Base-by-base conservation (phyloP, 1,284 basidiomycete species). In the Austroboletus novae-zelandiae region DNA sequence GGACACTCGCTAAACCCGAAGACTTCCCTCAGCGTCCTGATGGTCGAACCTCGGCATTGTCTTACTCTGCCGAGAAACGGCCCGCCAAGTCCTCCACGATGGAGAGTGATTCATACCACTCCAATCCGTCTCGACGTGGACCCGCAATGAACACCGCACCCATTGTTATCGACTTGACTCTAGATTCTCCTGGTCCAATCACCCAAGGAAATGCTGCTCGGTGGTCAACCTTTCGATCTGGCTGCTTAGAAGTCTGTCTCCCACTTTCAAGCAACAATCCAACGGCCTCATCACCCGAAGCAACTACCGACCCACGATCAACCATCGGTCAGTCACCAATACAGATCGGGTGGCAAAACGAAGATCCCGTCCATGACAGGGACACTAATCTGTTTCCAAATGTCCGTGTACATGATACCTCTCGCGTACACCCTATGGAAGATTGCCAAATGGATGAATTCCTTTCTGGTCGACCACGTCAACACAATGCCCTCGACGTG, bases 181-280 rank as follows among this genome's bases (percentile, higher is more conserved):
- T 49, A 27, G 46, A 43, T 18, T 17, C 37, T 10, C 39, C 45
- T 29, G 35, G 32, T 46, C 42, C 48, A 9, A 29, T 17, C 5
- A 32, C 17, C 8, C 40, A 48, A 44, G 36, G 31, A 6, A 15
- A 13, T 34, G 32, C 37, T 41, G 15, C 32, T 52, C 55, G 64
- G 31, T 64, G 64, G 64, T 47, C 39, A 34, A 30, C 48, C 14
- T 67, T 65, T 47, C 59, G 54, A 35, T 68, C 65, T 9, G 65
- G 61, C 9, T 13, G 25, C 32, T 27, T 66, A 31, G 47, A 45
- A 17, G 30, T 65, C 25, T 40, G 3, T 23, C 37, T 61, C 18
- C 45, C 48, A 17, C 40, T 39, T 34, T 37, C 15, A 25, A 20
- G n/a, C 45, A 42, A 27, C 15, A 20, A 25, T 29, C 31, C 36